Evolutionary conservation across 2,329 filamentous ascomycete species (phyloP), one percentile per base, ranked within the genome.

Genomic region (Claviceps arundinis): DNA sequence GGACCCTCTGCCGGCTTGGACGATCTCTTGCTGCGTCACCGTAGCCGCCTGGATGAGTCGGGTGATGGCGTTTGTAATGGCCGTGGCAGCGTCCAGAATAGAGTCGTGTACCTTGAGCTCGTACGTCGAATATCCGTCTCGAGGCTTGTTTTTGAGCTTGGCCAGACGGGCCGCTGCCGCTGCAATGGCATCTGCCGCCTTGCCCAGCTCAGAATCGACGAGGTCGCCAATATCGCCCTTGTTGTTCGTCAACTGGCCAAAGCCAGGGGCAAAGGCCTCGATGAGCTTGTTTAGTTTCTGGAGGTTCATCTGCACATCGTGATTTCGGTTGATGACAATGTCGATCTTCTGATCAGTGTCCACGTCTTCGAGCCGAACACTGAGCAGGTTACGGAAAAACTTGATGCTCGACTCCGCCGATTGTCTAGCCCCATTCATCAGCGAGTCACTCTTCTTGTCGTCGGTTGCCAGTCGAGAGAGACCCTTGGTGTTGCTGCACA

Each of bases 261-360:
- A 88, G 67, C 88, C 90, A 0, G 91, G 91, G 2, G 90, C 88
- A 61, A 97, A 95, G 0, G 84, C 79, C 65, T 98, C 93, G 1
- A 91, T 89, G 48, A 95, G 75, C 73, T 95, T 96, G 67, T 89
- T 95, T 58, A 98, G 78, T 64, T 86, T 87, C 71, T 97, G 91
- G 50, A 98, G 75, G 59, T 94, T 89, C 69, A 94, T 85, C 66
- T 96, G 88, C 9, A 97, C 90, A 58, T 98, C 93, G 57, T 94
- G 88, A 69, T 95, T 97, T 74, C 87, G 91, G 71, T 93, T 94
- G 72, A 98, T 94, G 52, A 98, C 91, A 37, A 97, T 89, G 56
- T 97, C 91, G 2, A 89, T 94, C 80, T 95, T 95, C 67, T 95
- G 87, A 57, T 94, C 76, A 14, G 88, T 81, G 58, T 95, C 90